Base-by-base conservation (phyloP, 768 basidiomycete species). In the Chalciporus sphaerocephalus region DNA sequence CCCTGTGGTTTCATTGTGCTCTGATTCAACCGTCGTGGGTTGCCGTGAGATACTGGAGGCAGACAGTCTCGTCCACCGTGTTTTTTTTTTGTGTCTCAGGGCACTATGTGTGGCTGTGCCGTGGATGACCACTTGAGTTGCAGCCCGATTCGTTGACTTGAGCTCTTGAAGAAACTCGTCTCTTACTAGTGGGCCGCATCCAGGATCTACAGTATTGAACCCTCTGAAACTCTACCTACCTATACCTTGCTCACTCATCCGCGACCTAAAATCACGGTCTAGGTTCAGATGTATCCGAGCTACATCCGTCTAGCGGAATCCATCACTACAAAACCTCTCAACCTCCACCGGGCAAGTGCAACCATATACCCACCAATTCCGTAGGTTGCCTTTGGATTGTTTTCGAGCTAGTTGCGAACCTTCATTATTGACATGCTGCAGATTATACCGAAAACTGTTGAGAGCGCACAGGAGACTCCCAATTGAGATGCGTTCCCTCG, bases 321-420 rank as follows among this genome's bases (percentile, higher is more conserved):
- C 13, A 65, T 82, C 0, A 71, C 80, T 2, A 65, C 72, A n/a
- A 71, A 71, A 20, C 79, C 82, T 27, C 55, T 87, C 44, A 81
- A 80, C 38, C 63, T 88, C 4, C 69, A 65, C 16, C 78, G 82
- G 60, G 76, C 84, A 1, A 85, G 82, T 44, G 74, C 81, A 11
- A 71, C 83, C 15, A 72, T 94, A 18, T 75, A 89, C 24, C 90
- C 89, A n/a, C 89, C 91, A 28, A 73, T 86, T 53, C 89, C 90
- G 90, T 91, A 63, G 47, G 83, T 72, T 32, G 16, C 12, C 24
- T 20, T 13, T 7, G 24, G 1, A 22, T 16, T 25, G 12, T 41
- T 48, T 33, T 18, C 23, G n/a, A 9, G 35, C 24, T 9, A 22
- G 21, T 16, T 25, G 44, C 27, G n/a, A 22, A 7, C n/a, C 12